Evolutionary conservation across 352 stramenopile species (phyloP), one percentile per base, ranked within the genome.

Genomic region (Phytophthora hibernalis): DNA sequence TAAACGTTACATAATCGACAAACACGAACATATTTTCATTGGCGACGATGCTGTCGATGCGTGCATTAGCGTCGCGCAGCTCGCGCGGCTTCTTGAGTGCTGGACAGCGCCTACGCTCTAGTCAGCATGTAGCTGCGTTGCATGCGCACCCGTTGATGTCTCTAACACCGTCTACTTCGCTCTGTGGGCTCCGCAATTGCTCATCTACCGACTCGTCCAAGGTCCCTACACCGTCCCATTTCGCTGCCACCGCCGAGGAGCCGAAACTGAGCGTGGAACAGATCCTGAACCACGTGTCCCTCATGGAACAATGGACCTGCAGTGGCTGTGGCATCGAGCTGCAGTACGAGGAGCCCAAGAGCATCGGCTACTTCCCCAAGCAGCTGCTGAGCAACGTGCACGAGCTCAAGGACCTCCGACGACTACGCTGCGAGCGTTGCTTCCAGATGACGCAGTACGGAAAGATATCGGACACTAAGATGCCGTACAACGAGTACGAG

Each of bases 391-490:
- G 62, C 55, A 89, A 89, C 64, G 72, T 96, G 30, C 53, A 66
- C 31, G 69, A 89, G 40, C 78, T 90, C 24, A 83, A 83, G 26
- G 83, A 93, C 47, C 79, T 93, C 58, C 91, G 89, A 70, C 85
- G 86, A 33, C 69, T 96, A 45, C 80, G 84, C 22, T 96, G 89
- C 62, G 87, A 96, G 71, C 89, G 89, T 28, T 96, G 89, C 71
- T 95, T 90, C 72, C 85, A 95, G 61, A 95, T 94, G 72, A 92
- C 77, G 26, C 77, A 95, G 60, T 93, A 96, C 50, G 89, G 89
- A 31, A 93, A 94, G 61, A 95, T 95, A 69, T 87, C 79, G 58
- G 83, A 91, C 72, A 77, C 84, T 20, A 91, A 91, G 63, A 83
- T 95, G 70, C 83, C 87, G 40, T 94, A 93, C 71, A 69, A 80